Evolutionary conservation across 768 basidiomycete genomes (phyloP), one percentile per base, ranked within the genome.

Genomic region (Amanita exitialis): DNA sequence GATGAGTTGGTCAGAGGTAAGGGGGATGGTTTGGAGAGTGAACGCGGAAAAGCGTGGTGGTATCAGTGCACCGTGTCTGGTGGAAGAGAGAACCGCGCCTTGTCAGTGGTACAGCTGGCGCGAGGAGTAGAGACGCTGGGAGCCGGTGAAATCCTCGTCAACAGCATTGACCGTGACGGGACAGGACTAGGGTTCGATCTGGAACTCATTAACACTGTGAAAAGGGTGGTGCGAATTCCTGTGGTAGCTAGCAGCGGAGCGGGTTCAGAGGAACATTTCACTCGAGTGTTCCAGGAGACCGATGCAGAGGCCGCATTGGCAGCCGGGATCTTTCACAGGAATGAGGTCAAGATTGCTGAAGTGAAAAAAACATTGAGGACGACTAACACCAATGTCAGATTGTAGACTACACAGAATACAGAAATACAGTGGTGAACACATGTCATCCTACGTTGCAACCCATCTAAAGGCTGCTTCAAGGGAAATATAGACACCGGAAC

Each of bases 11-110:
- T 90, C 23, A 66, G 64, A 50, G 74, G 76, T 1, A 65, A 64
- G 38, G 63, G 68, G 3, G 71, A 73, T 52, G 66, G 67, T 6
- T 63, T 69, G 6, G 78, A 78, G 59, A 69, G 72, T 52, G 86
- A 86, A 56, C 69, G 74, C 48, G 83, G 80, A 38, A 83, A 80
- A 61, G 84, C 82, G 38, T 98, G 96, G 93, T 98, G 95, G 96
- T 99, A 99, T 66, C 92, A 94, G 63, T 98, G 96, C 66, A 98
- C 96, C 9, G 88, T 97, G 43, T 88, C 84, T 1, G 95, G 96
- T 35, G 96, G 96, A 12, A 82, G 96, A 27, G 87, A 92, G 63
- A 57, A 72, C 20, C 81, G 92, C 10, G 81, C 80, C 32, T 68
- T 99, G 28, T 96, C 95, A 12, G 95, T 83, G 38, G 80, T 90